phyloP scores from a whole-genome alignment of 805 yeast species.

The Spathaspora girioi region DNA sequence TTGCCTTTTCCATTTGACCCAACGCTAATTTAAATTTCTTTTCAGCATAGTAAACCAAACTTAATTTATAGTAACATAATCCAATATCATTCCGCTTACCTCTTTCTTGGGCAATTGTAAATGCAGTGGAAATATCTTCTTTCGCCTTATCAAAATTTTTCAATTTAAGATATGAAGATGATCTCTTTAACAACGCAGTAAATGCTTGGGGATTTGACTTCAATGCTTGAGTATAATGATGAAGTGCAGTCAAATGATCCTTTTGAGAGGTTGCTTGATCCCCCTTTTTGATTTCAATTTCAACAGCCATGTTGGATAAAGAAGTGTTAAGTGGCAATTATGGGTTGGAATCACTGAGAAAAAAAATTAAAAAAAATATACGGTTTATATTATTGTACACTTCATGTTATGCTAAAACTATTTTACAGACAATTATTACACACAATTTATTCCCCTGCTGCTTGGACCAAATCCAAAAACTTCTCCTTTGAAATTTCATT shows the following conservation, averaged over 20 bases:
- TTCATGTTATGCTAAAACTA: neutral
- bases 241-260: slow-evolving; percentile 44
- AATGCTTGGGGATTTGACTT: slow-evolving; percentile 43
- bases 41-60: slow-evolving; percentile 41
- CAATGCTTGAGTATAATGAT: slow-evolving; percentile 35
- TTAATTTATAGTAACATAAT: slow-evolving; percentile 45
- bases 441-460: slow-evolving; percentile 46
- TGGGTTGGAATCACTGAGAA: neutral
- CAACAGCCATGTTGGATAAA: slow-evolving; percentile 41
- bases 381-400: neutral
- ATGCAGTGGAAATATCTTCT: slow-evolving; percentile 43
- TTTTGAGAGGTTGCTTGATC: slow-evolving; percentile 25
- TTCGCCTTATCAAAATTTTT: slow-evolving; percentile 47
- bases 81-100: slow-evolving; percentile 48
- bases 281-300: slow-evolving; percentile 32
- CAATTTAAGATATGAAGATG: slow-evolving; percentile 47
- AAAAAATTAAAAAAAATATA: neutral
- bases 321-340: neutral
- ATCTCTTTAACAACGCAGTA: slow-evolving; percentile 44
- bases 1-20: slow-evolving; percentile 40
- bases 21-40: slow-evolving; percentile 41
- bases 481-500: slow-evolving; percentile 85
- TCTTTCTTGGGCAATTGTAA: slow-evolving; percentile 40
- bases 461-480: slow-evolving; percentile 82
- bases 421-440: too few species aligned